Evolutionary conservation across 2,329 filamentous ascomycete species (phyloP).

Genomic region (Stagonosporopsis rhizophila): DNA sequence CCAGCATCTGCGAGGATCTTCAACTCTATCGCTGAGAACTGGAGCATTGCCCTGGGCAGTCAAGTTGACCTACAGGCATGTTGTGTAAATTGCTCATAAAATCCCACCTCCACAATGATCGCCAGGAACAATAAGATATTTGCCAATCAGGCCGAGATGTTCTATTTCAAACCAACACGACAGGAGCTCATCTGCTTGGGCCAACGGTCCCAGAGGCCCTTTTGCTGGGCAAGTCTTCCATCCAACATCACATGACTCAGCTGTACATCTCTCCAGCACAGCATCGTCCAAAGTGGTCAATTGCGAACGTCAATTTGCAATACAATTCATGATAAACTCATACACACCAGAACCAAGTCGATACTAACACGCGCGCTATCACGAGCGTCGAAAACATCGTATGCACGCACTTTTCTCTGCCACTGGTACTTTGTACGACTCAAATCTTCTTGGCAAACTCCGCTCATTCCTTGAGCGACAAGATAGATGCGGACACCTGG

Average conservation of each 20-base stretch:
- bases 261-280: neutral
- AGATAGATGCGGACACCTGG: neutral
- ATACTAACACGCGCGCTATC: too few species aligned
- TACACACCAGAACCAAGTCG: neutral
- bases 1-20: constrained; percentile 1
- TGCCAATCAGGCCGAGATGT: constrained; percentile 12
- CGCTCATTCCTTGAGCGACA: neutral
- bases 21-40: neutral
- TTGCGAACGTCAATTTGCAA: neutral
- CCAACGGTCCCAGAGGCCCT: neutral
- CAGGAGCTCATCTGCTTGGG: constrained; percentile 6
- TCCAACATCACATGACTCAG: neutral
- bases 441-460: constrained; percentile 1
- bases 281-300: neutral
- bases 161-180: constrained; percentile 12
- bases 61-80: neutral
- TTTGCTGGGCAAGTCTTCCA: neutral
- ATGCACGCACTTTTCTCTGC: neutral
- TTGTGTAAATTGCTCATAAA: constrained; percentile 8
- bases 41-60: neutral
- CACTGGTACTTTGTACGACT: neutral
- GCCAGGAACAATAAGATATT: constrained; percentile 12
- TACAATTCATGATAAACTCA: neutral
- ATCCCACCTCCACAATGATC: constrained; percentile 18
- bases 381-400: neutral